These are phyloP conservation scores for Lasiodiplodia gonubiensis DNA, from an alignment of 2,329 filamentous ascomycete species.

Conservation along the genomic window DNA sequence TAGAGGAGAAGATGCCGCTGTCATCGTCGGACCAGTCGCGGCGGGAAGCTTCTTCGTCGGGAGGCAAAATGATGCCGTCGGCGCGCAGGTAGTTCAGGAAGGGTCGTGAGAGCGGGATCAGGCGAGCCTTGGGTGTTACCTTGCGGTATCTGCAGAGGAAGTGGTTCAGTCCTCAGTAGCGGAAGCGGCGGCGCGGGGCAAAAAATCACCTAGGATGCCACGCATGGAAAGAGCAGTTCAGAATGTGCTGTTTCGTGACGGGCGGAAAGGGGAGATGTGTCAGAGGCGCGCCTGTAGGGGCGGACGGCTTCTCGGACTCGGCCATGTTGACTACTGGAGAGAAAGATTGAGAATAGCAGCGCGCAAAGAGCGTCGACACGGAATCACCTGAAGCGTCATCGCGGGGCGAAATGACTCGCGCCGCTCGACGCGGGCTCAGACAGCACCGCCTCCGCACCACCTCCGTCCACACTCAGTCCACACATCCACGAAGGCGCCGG, in stretches of 20 bases:
- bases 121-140: constrained; percentile 82
- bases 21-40: constrained; percentile 55
- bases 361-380: constrained; percentile 1
- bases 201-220: constrained; percentile 77
- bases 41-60: constrained; percentile 61
- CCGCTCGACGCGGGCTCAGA: neutral
- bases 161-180: neutral
- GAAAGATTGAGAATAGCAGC: neutral
- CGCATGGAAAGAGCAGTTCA: constrained; percentile 91
- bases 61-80: constrained; percentile 88
- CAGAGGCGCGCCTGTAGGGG: constrained; percentile 29
- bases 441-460: constrained; percentile 17
- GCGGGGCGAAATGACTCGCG: constrained; percentile 28
- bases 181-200: neutral
- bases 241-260: constrained; percentile 82
- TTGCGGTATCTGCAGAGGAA: constrained; percentile 69
- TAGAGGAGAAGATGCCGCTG: constrained; percentile 57
- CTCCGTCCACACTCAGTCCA: neutral
- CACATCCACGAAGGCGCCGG: constrained; percentile 12
- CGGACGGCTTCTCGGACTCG: neutral
- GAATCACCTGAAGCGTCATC: constrained; percentile 16
- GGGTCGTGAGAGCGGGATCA: constrained; percentile 74
- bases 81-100: constrained; percentile 89
- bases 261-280: constrained; percentile 74
- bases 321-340: constrained; percentile 4